phyloP scores from a whole-genome alignment of 352 stramenopile genomes.

The Blastocystis sp. region DNA sequence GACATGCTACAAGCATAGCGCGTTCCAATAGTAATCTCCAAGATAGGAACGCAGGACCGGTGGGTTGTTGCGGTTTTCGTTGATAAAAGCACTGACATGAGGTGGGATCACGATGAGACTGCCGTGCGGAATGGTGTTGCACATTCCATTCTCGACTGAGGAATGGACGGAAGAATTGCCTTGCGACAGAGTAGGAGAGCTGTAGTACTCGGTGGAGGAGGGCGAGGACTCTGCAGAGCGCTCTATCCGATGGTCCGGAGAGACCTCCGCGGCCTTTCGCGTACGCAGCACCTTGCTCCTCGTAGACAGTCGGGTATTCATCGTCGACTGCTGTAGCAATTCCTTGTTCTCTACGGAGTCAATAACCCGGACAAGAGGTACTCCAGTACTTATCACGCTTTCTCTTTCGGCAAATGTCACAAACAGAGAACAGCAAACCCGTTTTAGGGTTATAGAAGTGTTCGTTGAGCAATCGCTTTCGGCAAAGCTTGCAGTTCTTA shows the following conservation, averaged over 20 bases:
- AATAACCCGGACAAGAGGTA: background rate
- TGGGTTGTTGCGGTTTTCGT: conserved; percentile 11
- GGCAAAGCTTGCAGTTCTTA: conserved; percentile 54
- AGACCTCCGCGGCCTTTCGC: background rate
- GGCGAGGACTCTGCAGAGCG: background rate
- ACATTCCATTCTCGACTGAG: conserved; percentile 7
- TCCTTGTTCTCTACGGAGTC: conserved; percentile 37
- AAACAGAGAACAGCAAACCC: conserved; percentile 31
- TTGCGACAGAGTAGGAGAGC: conserved; percentile 1
- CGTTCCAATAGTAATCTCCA: conserved; percentile 37
- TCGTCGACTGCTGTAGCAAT: conserved; percentile 22
- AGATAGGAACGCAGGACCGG: conserved; percentile 14
- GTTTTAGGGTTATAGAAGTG: conserved; percentile 52
- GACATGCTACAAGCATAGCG: background rate
- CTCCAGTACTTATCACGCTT: conserved; percentile 53
- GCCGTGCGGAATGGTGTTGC: background rate
- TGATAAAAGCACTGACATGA: conserved; percentile 17
- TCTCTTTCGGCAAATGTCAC: conserved; percentile 48
- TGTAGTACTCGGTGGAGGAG: background rate
- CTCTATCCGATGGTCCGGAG: background rate
- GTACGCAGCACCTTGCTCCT: background rate
- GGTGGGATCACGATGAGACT: conserved; percentile 29
- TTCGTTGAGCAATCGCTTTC: conserved; percentile 20
- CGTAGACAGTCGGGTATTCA: conserved; percentile 24
- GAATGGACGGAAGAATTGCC: background rate